phyloP scores from a whole-genome alignment of 2,329 filamentous ascomycete genomes.

The Lasiodiplodia theobromae region DNA sequence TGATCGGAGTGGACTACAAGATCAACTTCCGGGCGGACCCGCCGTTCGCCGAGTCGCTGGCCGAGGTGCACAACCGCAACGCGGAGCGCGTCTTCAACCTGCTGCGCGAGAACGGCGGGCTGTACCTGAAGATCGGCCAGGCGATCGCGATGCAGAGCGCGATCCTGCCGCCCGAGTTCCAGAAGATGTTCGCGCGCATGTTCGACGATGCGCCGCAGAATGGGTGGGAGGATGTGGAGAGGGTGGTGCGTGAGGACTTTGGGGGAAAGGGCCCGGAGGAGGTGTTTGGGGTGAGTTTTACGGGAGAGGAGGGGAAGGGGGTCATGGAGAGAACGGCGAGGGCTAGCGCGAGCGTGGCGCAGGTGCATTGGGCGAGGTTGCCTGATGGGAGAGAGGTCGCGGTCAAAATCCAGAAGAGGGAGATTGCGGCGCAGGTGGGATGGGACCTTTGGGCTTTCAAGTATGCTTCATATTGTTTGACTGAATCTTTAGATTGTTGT shows the following conservation, averaged over 20 bases:
- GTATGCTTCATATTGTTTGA: constrained; percentile 51
- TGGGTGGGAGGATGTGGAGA: constrained; percentile 82
- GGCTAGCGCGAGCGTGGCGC: constrained; percentile 89
- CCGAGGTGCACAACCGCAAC: constrained; percentile 81
- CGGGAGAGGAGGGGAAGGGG: constrained; percentile 67
- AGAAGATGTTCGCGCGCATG: constrained; percentile 95
- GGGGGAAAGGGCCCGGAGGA: constrained; percentile 83
- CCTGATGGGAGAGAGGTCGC: constrained; percentile 90
- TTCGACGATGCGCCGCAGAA: constrained; percentile 98
- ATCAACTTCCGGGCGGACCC: constrained; percentile 89
- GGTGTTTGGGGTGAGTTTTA: constrained; percentile 89
- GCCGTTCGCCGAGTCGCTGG: constrained; percentile 73
- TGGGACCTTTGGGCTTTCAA: constrained; percentile 98
- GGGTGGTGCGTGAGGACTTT: constrained; percentile 88
- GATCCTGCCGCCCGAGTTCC: constrained; percentile 90
- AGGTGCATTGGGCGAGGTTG: constrained; percentile 93
- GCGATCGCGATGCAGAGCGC: constrained; percentile 98
- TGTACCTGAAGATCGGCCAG: constrained; percentile 98
- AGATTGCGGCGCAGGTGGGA: constrained; percentile 87
- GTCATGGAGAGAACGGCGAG: constrained; percentile 75
- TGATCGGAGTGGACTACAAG: constrained; percentile 93
- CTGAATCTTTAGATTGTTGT: not conserved
- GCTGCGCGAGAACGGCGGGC: constrained; percentile 83
- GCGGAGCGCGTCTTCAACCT: constrained; percentile 84
- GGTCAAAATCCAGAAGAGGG: constrained; percentile 94